These are phyloP conservation scores for Corchorus capsularis DNA, from an alignment of 345 rosid species.

Conservation along the genomic window DNA sequence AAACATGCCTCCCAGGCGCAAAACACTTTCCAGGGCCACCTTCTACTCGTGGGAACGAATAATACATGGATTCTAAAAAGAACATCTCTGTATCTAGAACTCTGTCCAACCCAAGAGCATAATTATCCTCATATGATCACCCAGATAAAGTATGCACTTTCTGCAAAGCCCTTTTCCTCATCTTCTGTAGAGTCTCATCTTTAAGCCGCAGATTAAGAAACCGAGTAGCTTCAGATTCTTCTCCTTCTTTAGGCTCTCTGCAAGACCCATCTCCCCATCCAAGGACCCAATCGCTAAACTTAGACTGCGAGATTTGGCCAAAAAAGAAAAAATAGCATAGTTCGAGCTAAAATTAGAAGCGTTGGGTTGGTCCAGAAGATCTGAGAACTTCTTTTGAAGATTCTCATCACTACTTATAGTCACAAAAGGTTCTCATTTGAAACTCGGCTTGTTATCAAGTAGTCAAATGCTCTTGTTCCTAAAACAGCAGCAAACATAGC, in stretches of 20 bases:
- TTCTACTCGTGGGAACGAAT: slow-evolving; percentile 83
- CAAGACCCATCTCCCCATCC: slow-evolving; percentile 97
- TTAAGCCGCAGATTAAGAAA: slow-evolving; percentile 41
- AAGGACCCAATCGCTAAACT: slow-evolving; percentile 77
- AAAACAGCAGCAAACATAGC: slow-evolving; percentile 66
- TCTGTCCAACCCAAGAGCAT: slow-evolving; percentile 76
- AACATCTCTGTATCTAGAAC: slow-evolving; percentile 94
- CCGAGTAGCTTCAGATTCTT: slow-evolving; percentile 52
- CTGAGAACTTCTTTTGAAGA: slow-evolving; percentile 83
- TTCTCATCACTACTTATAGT: slow-evolving; percentile 66
- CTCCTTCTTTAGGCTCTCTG: slow-evolving; percentile 80
- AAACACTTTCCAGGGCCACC: slow-evolving; percentile 92
- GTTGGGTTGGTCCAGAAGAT: slow-evolving; percentile 81
- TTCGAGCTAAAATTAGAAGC: slow-evolving; percentile 89
- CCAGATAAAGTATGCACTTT: slow-evolving; percentile 78
- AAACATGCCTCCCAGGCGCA: slow-evolving; percentile 72
- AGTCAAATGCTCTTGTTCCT: slow-evolving; percentile 78
- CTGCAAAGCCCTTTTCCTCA: slow-evolving; percentile 86
- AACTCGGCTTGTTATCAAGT: slow-evolving; percentile 61
- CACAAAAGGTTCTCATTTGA: slow-evolving; percentile 63
- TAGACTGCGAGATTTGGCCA: slow-evolving; percentile 91
- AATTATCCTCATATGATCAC: slow-evolving; percentile 85
- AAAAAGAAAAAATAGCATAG: slow-evolving; percentile 87
- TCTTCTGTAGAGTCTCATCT: slow-evolving; percentile 68
- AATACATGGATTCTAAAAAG: slow-evolving; percentile 94